Conservation (phyloP, 352 stramenopile species). For the Globisporangium alternatum region DNA sequence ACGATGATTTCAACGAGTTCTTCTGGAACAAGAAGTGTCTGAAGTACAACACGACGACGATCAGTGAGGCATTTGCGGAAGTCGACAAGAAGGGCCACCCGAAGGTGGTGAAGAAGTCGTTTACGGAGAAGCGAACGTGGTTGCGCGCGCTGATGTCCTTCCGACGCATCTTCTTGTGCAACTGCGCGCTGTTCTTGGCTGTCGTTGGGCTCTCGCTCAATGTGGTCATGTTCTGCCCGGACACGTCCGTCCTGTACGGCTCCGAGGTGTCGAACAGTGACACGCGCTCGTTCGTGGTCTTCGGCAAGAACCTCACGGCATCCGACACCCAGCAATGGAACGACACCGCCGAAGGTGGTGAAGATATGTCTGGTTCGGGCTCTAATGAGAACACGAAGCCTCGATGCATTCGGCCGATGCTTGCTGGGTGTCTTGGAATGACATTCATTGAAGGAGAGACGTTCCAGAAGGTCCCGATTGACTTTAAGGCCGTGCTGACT, state of each 20-base stretch:
- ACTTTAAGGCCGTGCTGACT: conserved; percentile 70
- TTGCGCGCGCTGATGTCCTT: conserved; percentile 74
- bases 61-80: conserved; percentile 66
- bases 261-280: conserved; percentile 40
- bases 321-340: conserved; percentile 30
- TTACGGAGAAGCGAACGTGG: conserved; percentile 77
- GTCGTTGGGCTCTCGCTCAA: conserved; percentile 68
- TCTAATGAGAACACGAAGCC: conserved; percentile 19
- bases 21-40: conserved; percentile 88
- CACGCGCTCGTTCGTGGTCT: conserved; percentile 50
- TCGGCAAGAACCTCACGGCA: conserved; percentile 58
- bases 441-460: conserved; percentile 33
- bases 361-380: conserved; percentile 25
- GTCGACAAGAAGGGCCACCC: conserved; percentile 80
- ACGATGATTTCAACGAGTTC: conserved; percentile 90
- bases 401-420: conserved; percentile 58
- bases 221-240: conserved; percentile 73
- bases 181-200: conserved; percentile 69
- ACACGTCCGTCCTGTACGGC: conserved; percentile 75
- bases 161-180: conserved; percentile 82
- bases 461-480: conserved; percentile 52
- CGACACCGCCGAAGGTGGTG: conserved; percentile 19
- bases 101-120: conserved; percentile 86
- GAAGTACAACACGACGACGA: conserved; percentile 67
- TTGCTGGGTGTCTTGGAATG: conserved; percentile 70